Evolutionary conservation across 495 filamentous ascomycete genomes (phyloP).

Genomic region (Immersiella caudata): DNA sequence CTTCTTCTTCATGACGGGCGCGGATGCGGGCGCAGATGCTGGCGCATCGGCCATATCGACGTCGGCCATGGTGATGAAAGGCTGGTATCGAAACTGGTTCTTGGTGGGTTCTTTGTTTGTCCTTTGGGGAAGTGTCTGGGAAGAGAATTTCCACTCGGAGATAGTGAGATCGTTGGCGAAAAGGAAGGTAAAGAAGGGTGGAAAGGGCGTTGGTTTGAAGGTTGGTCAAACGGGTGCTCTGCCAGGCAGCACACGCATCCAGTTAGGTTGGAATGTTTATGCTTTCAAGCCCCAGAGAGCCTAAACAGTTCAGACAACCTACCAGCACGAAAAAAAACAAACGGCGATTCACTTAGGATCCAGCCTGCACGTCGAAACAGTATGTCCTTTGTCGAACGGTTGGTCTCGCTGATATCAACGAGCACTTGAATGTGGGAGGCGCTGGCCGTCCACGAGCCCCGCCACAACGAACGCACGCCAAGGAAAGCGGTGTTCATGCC

Average conservation of each 20-base stretch:
- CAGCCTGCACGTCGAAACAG: not conserved
- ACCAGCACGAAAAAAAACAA: not conserved
- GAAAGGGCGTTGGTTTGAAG: not conserved
- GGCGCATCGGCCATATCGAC: constrained; percentile 94
- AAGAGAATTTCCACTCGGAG: not conserved
- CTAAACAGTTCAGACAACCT: not conserved
- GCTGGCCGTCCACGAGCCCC: not conserved
- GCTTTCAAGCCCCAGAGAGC: not conserved
- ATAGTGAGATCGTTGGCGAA: constrained; percentile 1
- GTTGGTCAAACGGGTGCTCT: not conserved
- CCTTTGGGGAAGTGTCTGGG: not conserved
- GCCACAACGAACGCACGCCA: not conserved
- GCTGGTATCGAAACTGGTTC: constrained; percentile 15
- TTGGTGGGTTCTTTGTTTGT: not conserved
- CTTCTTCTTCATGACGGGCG: constrained; percentile 61
- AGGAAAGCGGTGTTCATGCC: not conserved
- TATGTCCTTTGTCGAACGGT: not conserved
- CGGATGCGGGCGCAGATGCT: constrained; percentile 37
- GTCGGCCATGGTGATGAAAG: constrained; percentile 73
- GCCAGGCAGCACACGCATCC: not conserved
- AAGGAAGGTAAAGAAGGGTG: not conserved
- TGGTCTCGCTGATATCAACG: not conserved
- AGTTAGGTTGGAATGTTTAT: not conserved
- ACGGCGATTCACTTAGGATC: not conserved
- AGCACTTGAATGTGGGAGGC: not conserved